Evolutionary conservation across 2,329 filamentous ascomycete genomes (phyloP).

Genomic region (Aulographum hederae): DNA sequence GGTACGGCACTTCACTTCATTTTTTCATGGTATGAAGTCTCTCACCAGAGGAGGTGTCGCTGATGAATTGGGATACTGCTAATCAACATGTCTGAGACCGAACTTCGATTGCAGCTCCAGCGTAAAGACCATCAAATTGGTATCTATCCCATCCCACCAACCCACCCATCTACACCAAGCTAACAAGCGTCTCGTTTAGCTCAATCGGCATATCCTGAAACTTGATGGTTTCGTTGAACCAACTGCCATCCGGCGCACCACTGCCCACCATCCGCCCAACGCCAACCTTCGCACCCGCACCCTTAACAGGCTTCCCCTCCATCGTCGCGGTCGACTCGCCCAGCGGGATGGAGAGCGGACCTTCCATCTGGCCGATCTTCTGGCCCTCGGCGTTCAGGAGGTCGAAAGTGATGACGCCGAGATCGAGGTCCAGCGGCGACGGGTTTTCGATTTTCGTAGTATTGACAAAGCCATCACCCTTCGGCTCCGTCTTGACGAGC

Average conservation of each 20-base stretch:
- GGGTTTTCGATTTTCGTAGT: slow-evolving; percentile 4
- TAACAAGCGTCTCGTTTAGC: not conserved
- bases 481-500: slow-evolving; percentile 3
- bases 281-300: not conserved
- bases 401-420: slow-evolving; percentile 4
- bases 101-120: too few species aligned
- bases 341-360: slow-evolving; percentile 2
- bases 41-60: slow-evolving; percentile 4
- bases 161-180: too few species aligned
- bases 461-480: slow-evolving; percentile 1
- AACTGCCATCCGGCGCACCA: slow-evolving; percentile 1
- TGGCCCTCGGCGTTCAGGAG: slow-evolving; percentile 2
- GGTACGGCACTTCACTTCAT: slow-evolving; percentile 51
- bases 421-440: slow-evolving; percentile 5
- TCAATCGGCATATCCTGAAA: not conserved
- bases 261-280: slow-evolving; percentile 3
- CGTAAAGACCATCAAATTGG: too few species aligned
- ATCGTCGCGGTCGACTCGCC: slow-evolving; percentile 3
- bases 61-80: slow-evolving; percentile 23
- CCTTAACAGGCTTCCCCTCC: slow-evolving; percentile 1
- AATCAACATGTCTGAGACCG: slow-evolving; percentile 11
- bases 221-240: slow-evolving; percentile 4
- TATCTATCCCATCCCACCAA: too few species aligned
- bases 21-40: slow-evolving; percentile 29
- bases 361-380: slow-evolving; percentile 2